These are phyloP conservation scores for Austropuccinia psidii DNA, from an alignment of 1,284 basidiomycete genomes.

Conservation along the genomic window DNA sequence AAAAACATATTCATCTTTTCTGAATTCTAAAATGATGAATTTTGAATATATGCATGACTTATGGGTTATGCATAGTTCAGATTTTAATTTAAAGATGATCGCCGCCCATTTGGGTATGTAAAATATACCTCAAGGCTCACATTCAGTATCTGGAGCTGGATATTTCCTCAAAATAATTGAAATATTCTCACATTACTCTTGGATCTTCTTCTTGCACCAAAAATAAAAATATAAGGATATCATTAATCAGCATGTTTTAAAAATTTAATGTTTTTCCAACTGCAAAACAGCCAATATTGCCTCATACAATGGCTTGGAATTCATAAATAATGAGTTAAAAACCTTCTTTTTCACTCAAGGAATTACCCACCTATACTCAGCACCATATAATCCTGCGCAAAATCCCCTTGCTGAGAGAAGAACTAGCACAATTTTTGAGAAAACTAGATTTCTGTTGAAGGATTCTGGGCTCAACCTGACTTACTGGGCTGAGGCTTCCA, in stretches of 20 bases:
- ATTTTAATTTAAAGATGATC: too few species aligned
- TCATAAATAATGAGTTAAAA: too few species aligned
- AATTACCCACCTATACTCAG: slow-evolving; percentile 42
- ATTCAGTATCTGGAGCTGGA: too few species aligned
- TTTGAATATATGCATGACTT: too few species aligned
- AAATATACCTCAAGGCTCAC: too few species aligned
- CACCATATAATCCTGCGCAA: slow-evolving; percentile 48
- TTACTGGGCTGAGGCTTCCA: too few species aligned
- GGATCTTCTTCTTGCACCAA: not conserved
- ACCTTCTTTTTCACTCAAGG: too few species aligned
- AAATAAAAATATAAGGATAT: not conserved
- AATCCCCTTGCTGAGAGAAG: slow-evolving; percentile 46
- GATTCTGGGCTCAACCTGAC: slow-evolving; percentile 42
- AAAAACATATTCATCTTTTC: too few species aligned
- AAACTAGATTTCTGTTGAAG: slow-evolving; percentile 43
- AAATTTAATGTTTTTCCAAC: too few species aligned
- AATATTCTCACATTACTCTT: not conserved
- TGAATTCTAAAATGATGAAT: too few species aligned
- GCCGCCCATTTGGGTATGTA: too few species aligned
- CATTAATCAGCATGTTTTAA: slow-evolving; percentile 40
- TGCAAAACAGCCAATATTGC: slow-evolving; percentile 46
- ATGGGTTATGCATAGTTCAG: too few species aligned
- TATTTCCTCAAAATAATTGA: not conserved
- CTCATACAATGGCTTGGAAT: slow-evolving; percentile 47
- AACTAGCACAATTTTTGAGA: slow-evolving; percentile 44